A percentile compares a stretch with the other conserved stretches of the same genome.
phyloP scores from a whole-genome alignment of 371 early-diverging fungal genomes.

The Coemansia sp. region DNA sequence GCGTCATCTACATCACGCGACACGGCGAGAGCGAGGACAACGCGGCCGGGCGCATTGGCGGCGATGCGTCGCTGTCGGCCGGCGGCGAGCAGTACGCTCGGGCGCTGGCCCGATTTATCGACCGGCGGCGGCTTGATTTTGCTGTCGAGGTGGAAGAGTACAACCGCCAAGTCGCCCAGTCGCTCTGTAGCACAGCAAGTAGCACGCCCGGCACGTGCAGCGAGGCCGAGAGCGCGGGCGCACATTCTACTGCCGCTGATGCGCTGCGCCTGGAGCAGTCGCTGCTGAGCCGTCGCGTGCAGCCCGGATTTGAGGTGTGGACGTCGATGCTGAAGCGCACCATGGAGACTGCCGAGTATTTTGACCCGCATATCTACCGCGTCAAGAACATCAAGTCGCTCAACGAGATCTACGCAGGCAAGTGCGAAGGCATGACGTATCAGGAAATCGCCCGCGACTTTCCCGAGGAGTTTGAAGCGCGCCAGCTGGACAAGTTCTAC shows the following conservation, averaged over 20 bases:
- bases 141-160: conserved; percentile 31
- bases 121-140: conserved; percentile 48
- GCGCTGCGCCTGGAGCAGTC: conserved; percentile 8
- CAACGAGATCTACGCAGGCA: conserved; percentile 95
- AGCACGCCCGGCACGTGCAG: conserved; percentile 16
- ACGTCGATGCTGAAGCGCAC: conserved; percentile 90
- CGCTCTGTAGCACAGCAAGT: conserved; percentile 21
- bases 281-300: conserved; percentile 17
- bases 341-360: conserved; percentile 73
- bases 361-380: conserved; percentile 41
- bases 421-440: conserved; percentile 98
- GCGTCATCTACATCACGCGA: conserved; percentile 80
- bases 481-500: conserved; percentile 92
- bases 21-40: conserved; percentile 92
- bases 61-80: conserved; percentile 84
- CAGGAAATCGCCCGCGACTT: conserved; percentile 82
- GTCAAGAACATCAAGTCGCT: conserved; percentile 74
- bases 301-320: conserved; percentile 68
- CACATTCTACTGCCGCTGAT: conserved; percentile 6
- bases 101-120: conserved; percentile 55
- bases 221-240: conserved; percentile 33
- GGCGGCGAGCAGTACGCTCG: conserved; percentile 77
- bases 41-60: conserved; percentile 88
- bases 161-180: conserved; percentile 22
- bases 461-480: conserved; percentile 80